These are phyloP conservation scores for Paramecium pentaurelia DNA, from an alignment of 73 alveolate genomes.

Conservation along the genomic window DNA sequence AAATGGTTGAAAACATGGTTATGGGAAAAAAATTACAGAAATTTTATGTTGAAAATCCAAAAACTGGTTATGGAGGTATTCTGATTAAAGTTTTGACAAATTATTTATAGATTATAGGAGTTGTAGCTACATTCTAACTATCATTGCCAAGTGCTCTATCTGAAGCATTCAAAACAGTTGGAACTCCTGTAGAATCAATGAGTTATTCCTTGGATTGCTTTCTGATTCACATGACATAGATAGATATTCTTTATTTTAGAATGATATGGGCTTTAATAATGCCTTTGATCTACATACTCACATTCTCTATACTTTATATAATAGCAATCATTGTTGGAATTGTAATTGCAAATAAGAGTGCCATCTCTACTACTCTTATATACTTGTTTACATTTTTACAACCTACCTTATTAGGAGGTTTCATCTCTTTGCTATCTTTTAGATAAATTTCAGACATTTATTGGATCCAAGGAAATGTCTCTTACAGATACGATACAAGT, in stretches of 20 bases:
- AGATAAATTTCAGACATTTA: not conserved
- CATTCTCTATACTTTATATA: not conserved
- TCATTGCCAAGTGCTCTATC: not conserved
- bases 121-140: not conserved
- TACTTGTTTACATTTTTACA: not conserved
- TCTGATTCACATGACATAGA: not conserved
- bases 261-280: slow-evolving; percentile 41
- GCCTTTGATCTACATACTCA: not conserved
- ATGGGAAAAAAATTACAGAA: not conserved
- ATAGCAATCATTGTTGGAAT: not conserved
- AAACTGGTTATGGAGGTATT: not conserved
- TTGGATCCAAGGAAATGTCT: not conserved
- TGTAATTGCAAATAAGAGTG: not conserved
- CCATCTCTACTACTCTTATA: not conserved
- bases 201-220: slow-evolving; percentile 8
- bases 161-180: not conserved
- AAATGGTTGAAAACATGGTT: not conserved
- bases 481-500: not conserved
- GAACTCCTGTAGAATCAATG: slow-evolving; percentile 16
- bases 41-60: not conserved
- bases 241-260: not conserved
- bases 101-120: not conserved
- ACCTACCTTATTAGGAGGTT: not conserved
- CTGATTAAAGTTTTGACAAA: not conserved
- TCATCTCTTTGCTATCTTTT: not conserved